Evolutionary conservation across 371 early-diverging fungal genomes (phyloP).

Genomic region (Mortierella sp.): DNA sequence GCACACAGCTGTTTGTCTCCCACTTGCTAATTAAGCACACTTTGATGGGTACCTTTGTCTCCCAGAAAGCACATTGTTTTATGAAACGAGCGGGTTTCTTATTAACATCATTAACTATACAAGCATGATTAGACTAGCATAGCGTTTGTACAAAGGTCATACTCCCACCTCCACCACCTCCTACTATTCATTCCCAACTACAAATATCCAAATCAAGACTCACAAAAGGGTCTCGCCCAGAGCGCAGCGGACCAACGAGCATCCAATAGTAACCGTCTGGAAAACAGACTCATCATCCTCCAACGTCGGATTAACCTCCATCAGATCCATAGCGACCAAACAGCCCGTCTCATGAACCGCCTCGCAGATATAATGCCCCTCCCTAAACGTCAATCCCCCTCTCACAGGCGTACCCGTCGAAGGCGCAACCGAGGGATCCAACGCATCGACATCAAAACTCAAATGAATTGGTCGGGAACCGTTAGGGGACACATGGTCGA

Average conservation of each 20-base stretch:
- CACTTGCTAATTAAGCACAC: not conserved
- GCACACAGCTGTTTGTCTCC: not conserved
- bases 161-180: not conserved
- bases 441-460: constrained; percentile 94
- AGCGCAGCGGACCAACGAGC: constrained; percentile 84
- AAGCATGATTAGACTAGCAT: too few species aligned
- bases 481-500: constrained; percentile 90
- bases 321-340: constrained; percentile 92
- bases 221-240: constrained; percentile 80
- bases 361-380: constrained; percentile 93
- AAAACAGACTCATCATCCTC: constrained; percentile 75
- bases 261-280: constrained; percentile 89
- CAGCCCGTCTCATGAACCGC: constrained; percentile 87
- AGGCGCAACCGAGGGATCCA: constrained; percentile 94
- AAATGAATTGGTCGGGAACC: constrained; percentile 90
- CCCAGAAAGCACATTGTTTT: too few species aligned
- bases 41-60: too few species aligned
- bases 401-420: constrained; percentile 96
- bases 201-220: not conserved
- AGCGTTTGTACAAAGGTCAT: not conserved
- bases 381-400: constrained; percentile 93
- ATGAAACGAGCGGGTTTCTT: too few species aligned
- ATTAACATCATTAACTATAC: too few species aligned
- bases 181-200: not conserved
- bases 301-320: constrained; percentile 92